Base-by-base conservation (phyloP, 192 early-diverging fungal genomes). In the Anaeromyces robustus region DNA sequence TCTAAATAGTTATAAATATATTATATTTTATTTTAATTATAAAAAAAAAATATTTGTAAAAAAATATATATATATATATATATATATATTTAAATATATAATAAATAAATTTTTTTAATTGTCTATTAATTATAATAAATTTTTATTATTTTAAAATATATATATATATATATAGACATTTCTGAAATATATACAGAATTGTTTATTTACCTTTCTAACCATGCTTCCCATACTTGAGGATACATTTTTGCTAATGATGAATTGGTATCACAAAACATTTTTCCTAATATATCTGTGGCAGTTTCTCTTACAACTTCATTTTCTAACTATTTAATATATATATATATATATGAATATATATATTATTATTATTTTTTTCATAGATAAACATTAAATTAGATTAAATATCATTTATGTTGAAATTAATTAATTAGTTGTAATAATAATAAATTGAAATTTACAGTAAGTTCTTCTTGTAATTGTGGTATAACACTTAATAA, bases 401-500 rank as follows among this genome's bases (percentile, higher is more conserved):
- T n/a, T n/a, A n/a, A n/a, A n/a, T n/a, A n/a, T n/a, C n/a, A n/a
- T n/a, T n/a, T n/a, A n/a, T n/a, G n/a, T n/a, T n/a, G n/a, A n/a
- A n/a, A n/a, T n/a, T n/a, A n/a, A n/a, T n/a, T n/a, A n/a, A n/a
- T n/a, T n/a, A n/a, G n/a, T n/a, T n/a, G n/a, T n/a, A n/a, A n/a
- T n/a, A n/a, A n/a, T n/a, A n/a, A n/a, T n/a, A n/a, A n/a, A n/a
- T n/a, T n/a, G n/a, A n/a, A 78, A 41, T 19, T 29, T 77, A 93
- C 91, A 82, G 90, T 89, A 80, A 97, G 83, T 85, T 99, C 96
- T 77, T 97, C 96, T 81, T 98, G 96, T 29, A 99, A 87, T 83
- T 94, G 93, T 29, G 97, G 97, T 34, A 99, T 92, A 0, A 99
- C 96, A 78, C 93, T 96, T 37, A 95, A 85, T 77, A 99, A 85